A percentile compares a stretch with the other conserved stretches of the same genome.
Conservation (phyloP, 2,329 filamentous ascomycete species). For the Albifimbria verrucaria region DNA sequence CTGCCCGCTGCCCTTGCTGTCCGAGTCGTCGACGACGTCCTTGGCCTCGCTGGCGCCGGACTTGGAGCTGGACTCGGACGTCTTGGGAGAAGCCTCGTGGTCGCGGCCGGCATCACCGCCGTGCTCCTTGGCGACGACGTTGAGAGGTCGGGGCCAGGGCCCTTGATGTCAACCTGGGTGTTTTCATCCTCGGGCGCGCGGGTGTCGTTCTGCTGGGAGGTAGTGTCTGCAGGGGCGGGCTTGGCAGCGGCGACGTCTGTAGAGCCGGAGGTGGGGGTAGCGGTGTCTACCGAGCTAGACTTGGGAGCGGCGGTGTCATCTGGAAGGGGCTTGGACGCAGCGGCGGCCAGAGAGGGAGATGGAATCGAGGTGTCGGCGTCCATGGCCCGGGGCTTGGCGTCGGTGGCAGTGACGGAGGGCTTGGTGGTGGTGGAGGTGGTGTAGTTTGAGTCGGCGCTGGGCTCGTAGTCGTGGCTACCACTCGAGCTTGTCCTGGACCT, state of each 20-base stretch:
- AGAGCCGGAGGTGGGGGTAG: not conserved
- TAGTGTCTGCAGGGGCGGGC: conserved; percentile 13
- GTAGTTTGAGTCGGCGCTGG: conserved; percentile 8
- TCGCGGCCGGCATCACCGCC: conserved; percentile 28
- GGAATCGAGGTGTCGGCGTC: too few relatives aligned
- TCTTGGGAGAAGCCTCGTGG: conserved; percentile 6
- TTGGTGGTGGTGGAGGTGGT: not conserved
- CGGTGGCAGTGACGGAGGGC: too few relatives aligned
- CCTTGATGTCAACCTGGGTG: conserved; percentile 29
- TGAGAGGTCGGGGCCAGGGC: conserved; percentile 42
- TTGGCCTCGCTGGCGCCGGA: conserved; percentile 23
- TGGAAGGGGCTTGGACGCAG: too few relatives aligned
- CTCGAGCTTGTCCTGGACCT: conserved; percentile 12
- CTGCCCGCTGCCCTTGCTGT: conserved; percentile 48
- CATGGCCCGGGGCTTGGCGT: too few relatives aligned
- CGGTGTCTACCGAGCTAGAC: not conserved
- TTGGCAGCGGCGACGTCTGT: not conserved
- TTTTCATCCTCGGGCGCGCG: conserved; percentile 33
- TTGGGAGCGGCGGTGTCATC: too few relatives aligned
- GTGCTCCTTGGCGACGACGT: conserved; percentile 28
- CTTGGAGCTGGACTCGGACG: conserved; percentile 13
- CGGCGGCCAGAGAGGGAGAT: too few relatives aligned
- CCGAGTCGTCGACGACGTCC: not conserved
- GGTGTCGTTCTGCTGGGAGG: conserved; percentile 34
- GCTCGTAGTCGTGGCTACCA: conserved; percentile 2